Evolutionary conservation across 805 yeast species (phyloP), one percentile per base, ranked within the genome.

Genomic region (Limtongozyma cylindracea): DNA sequence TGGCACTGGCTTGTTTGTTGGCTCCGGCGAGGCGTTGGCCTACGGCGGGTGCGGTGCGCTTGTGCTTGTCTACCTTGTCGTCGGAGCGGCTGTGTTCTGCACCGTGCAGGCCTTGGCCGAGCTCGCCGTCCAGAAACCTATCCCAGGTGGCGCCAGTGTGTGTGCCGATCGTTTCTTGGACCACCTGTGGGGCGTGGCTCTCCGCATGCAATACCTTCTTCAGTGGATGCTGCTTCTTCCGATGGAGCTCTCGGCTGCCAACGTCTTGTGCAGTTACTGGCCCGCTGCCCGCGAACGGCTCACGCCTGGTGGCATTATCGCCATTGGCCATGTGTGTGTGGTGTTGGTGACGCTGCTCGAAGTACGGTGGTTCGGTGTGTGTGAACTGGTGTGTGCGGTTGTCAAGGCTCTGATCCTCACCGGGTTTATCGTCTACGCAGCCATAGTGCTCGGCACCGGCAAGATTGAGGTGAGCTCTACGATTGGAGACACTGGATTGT

Each of bases 1-100:
- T 31, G 92, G 91, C 33, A 69, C 84, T 6, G 91, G 88, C 36
- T 50, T 77, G 23, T 64, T 77, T 28, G 71, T 77, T 16, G 77
- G 78, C 35, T 59, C 78, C 3, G 74, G 76, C 27, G 42, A 53
- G 11, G 58, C 74, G 3, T 43, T 73, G 23, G 31, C 54, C 11
- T 48, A 53, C 16, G 73, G 77, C 38, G 88, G 88, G 13, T 84
- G 88, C n/a, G 74, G 70, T 4, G 53, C 51, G 23, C 32, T 50
- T 7, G 34, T 50, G 20, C 38, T 50, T 22, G 52, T 50, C 7
- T 50, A 48, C 44, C 32, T 39, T 8, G 27, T 50, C 17, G 46
- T 49, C 8, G 52, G 52, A 11, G 19, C 39, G 8, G 44, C 49
- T 20, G 41, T 47, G 24, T 32, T 20, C 20, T 22, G 31, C 14